These are phyloP conservation scores for Cryphonectria parasitica DNA, from an alignment of 2,329 filamentous ascomycete species.

Conservation along the genomic window DNA sequence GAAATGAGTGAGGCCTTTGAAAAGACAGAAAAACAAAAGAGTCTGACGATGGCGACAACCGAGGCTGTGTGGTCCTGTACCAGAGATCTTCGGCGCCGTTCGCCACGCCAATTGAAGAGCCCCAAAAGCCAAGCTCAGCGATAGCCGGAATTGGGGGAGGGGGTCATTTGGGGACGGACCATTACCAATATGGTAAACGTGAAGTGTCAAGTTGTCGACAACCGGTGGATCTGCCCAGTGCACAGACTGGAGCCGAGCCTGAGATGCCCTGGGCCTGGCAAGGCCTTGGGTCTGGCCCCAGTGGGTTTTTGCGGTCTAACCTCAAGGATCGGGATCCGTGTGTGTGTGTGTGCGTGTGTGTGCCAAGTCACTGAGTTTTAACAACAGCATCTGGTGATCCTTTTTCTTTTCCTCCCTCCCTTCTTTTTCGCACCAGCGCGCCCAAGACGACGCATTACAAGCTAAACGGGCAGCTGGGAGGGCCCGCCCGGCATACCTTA, in stretches of 20 bases:
- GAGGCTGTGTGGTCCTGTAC: background rate
- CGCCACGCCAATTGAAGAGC: background rate
- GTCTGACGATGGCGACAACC: background rate
- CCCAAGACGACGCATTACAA: background rate
- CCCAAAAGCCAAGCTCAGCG: background rate
- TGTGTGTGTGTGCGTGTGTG: too few relatives aligned
- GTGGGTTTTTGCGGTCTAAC: background rate
- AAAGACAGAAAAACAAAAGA: background rate
- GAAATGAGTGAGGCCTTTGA: background rate
- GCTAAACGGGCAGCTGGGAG: slow-evolving; percentile 4
- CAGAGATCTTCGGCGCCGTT: background rate
- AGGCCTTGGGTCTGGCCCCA: background rate
- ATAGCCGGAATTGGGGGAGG: background rate
- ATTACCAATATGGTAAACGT: background rate
- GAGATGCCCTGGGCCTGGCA: background rate
- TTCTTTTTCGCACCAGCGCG: background rate
- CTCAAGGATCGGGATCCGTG: slow-evolving; percentile 13
- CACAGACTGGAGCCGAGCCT: slow-evolving; percentile 13
- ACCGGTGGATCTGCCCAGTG: background rate
- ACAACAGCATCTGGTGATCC: background rate
- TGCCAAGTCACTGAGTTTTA: background rate
- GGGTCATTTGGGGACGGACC: background rate
- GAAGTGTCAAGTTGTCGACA: slow-evolving; percentile 1
- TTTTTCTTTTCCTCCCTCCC: background rate
- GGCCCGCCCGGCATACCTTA: slow-evolving; percentile 15